Percentiles rank a stretch among this genome's conserved stretches.
Conservation (phyloP, 192 early-diverging fungal genomes). For the Coemansia sp. region DNA sequence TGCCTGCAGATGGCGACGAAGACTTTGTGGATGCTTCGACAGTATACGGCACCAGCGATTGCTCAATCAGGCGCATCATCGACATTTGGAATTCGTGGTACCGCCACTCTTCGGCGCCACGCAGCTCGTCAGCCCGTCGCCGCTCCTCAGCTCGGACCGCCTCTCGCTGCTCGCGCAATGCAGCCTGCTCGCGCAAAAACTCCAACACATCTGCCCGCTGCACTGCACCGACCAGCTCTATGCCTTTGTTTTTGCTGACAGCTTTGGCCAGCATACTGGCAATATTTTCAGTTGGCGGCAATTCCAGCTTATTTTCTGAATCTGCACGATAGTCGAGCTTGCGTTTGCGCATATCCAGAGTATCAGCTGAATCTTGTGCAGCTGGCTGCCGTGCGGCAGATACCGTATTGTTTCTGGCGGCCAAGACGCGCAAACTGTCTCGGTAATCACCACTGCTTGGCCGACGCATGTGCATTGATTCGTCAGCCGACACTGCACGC, state of each 20-base stretch:
- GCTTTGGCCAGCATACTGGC: slow-evolving; percentile 4
- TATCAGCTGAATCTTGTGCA: neutral
- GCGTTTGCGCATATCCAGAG: neutral
- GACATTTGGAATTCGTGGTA: slow-evolving; percentile 56
- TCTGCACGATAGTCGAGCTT: neutral
- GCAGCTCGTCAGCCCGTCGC: slow-evolving; percentile 30
- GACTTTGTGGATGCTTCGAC: neutral
- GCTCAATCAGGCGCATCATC: slow-evolving; percentile 33
- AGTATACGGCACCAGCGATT: slow-evolving; percentile 26
- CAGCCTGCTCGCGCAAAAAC: slow-evolving; percentile 40
- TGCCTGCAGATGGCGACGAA: too few species aligned
- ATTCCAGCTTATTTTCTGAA: too few species aligned
- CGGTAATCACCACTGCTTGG: slow-evolving; percentile 1
- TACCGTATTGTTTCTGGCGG: neutral
- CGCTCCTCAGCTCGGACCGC: slow-evolving; percentile 32
- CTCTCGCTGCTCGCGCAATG: slow-evolving; percentile 37
- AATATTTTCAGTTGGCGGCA: neutral
- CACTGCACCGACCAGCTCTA: slow-evolving; percentile 34
- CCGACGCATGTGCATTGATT: neutral
- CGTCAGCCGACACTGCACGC: neutral
- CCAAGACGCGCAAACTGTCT: slow-evolving; percentile 6
- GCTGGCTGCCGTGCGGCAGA: neutral
- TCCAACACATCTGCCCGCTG: slow-evolving; percentile 34
- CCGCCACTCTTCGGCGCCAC: slow-evolving; percentile 44
- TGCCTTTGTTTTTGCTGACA: neutral